A percentile compares a stretch with the other conserved stretches of the same genome.
These are phyloP conservation scores for Guillardia theta DNA, from an alignment of 78 protist species.

Conservation along the genomic window DNA sequence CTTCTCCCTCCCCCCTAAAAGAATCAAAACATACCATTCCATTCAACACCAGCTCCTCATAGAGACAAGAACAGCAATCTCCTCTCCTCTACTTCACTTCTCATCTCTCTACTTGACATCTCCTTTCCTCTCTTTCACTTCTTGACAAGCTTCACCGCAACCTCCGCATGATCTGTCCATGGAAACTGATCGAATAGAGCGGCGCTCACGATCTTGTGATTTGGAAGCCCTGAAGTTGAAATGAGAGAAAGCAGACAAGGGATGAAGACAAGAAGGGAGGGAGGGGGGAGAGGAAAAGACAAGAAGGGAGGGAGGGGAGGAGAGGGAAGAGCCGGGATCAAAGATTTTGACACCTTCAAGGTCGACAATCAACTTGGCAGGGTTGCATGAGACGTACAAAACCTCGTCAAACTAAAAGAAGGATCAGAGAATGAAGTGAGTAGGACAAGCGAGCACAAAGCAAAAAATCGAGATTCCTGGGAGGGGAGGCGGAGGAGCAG, in stretches of 20 bases:
- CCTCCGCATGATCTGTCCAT: slow-evolving; percentile 25
- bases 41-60: no score
- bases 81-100: neutral
- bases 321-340: no score
- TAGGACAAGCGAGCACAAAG: neutral
- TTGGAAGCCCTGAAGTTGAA: neutral
- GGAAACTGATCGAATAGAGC: slow-evolving; percentile 24
- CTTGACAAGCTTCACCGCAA: neutral
- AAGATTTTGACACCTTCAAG: no score
- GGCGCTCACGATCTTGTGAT: neutral
- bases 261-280: no score
- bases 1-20: no score
- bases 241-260: neutral
- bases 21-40: no score
- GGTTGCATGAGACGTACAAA: slow-evolving; percentile 2
- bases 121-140: neutral
- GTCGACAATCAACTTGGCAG: neutral
- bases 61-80: no score
- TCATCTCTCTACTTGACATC: neutral
- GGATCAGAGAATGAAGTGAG: neutral
- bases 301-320: no score
- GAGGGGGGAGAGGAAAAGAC: no score
- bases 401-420: neutral
- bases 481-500: neutral
- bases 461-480: neutral